Conservation (phyloP, 805 yeast species). For the Millerago galiae region DNA sequence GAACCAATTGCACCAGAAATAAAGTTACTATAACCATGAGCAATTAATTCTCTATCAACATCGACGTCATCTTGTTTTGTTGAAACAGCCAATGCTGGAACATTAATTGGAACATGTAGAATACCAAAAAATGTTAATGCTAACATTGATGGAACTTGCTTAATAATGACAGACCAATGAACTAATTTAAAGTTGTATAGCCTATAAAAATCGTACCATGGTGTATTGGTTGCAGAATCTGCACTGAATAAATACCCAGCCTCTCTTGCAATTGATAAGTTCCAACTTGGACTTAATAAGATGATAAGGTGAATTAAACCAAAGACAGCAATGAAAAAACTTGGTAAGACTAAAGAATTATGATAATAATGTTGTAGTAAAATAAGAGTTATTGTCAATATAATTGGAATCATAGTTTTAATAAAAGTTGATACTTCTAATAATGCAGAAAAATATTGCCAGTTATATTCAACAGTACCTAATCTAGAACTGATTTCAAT, state of each 20-base stretch:
- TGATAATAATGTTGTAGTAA: conserved; percentile 52
- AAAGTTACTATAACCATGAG: conserved; percentile 89
- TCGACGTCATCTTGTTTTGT: conserved; percentile 76
- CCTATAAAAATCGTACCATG: conserved; percentile 87
- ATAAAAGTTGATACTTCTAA: conserved; percentile 39
- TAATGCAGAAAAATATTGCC: conserved; percentile 45
- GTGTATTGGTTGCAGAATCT: conserved; percentile 52
- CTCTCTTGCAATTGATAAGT: conserved; percentile 53
- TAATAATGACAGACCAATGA: conserved; percentile 64
- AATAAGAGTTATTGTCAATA: conserved; percentile 55
- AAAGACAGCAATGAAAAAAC: conserved; percentile 70
- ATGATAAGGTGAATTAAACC: conserved; percentile 63
- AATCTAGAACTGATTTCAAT: conserved; percentile 83
- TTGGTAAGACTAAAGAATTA: conserved; percentile 74
- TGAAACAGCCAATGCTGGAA: conserved; percentile 93
- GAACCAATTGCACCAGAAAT: conserved; percentile 80
- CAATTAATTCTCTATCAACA: conserved; percentile 88
- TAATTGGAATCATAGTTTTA: conserved; percentile 68
- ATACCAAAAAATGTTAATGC: conserved; percentile 95
- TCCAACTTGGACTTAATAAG: conserved; percentile 57
- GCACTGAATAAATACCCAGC: conserved; percentile 77
- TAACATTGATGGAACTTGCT: conserved; percentile 85
- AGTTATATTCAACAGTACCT: conserved; percentile 61
- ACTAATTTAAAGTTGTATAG: conserved; percentile 64
- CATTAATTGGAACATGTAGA: conserved; percentile 94